Evolutionary conservation across 2,329 filamentous ascomycete species (phyloP), one percentile per base, ranked within the genome.

Genomic region (Nothomitra cinnamomea): DNA sequence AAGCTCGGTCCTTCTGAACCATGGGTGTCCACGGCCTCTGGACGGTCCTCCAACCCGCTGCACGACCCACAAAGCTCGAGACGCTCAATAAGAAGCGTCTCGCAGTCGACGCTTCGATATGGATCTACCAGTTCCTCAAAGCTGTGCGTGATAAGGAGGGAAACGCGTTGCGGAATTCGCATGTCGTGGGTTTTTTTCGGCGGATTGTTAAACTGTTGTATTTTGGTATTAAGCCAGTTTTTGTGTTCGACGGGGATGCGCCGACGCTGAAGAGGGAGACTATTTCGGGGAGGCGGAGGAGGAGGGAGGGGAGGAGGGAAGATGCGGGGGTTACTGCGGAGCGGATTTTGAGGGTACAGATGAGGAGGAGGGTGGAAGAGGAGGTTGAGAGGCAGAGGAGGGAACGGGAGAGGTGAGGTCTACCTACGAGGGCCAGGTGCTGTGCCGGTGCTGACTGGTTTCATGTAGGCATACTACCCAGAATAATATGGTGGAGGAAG

Each of bases 41-140:
- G 92, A 90, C 87, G 58, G 87, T 98, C 52, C 75, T 96, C 59
- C 87, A 95, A 69, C 92, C 92, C 47, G 95, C 88, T 65, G 92
- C 92, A 49, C 85, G 92, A 38, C 94, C 92, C 19, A 94, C 94
- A 58, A 95, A 95, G 67, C 83, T 98, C 61, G 89, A 94, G 61
- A 95, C 90, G 13, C 80, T 98, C 56, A 96, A 96, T 67, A 87
- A 85, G 61, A 95, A 95, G 70, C 87, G 92, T 15, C 83, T 98
- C 51, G 94, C 92, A 48, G 87, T 98, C 60, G 92, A 98, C 70
- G 92, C 94, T 55, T 95, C 89, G 12, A 98, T 98, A 65, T 98
- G 92, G 92, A 96, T 98, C 61, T 98, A 98, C 74, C 92, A 98
- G 65, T 98, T 98, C 64, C 80, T 98, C 61, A 98, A 98, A 71